Conservation (phyloP, 345 rosid genomes). For the Cardamine chenopodiifolia region DNA sequence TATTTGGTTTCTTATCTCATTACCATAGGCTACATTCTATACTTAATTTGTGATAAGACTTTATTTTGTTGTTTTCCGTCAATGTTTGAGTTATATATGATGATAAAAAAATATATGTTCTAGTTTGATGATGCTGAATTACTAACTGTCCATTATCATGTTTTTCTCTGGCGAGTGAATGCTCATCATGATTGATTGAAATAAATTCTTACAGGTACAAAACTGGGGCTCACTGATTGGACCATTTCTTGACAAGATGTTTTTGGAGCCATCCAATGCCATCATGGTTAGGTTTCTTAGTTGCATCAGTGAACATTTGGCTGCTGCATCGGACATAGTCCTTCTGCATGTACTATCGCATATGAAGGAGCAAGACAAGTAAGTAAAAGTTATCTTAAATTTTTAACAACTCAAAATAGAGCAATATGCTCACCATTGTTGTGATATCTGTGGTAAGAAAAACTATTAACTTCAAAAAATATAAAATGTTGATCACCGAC, state of each 20-base stretch:
- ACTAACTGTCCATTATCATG: conserved; percentile 11
- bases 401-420: conserved; percentile 13
- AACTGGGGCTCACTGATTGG: conserved; percentile 70
- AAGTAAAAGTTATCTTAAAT: conserved; percentile 32
- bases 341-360: conserved; percentile 58
- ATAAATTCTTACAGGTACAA: conserved; percentile 56
- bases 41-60: conserved; percentile 1
- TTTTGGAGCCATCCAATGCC: conserved; percentile 85
- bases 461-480: background rate
- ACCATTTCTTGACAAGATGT: conserved; percentile 81
- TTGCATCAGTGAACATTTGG: conserved; percentile 65
- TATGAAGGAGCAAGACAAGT: conserved; percentile 69
- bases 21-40: conserved; percentile 9
- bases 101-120: background rate
- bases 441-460: conserved; percentile 11
- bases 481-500: background rate
- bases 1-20: conserved; percentile 37
- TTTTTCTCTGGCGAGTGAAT: conserved; percentile 26
- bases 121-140: conserved; percentile 25
- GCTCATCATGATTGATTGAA: conserved; percentile 34
- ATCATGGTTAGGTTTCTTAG: conserved; percentile 77
- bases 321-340: conserved; percentile 57
- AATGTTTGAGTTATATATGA: conserved; percentile 10
- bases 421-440: background rate
- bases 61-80: background rate